These are phyloP conservation scores for Prunus mume DNA, from an alignment of 306 rosid species.

Conservation along the genomic window DNA sequence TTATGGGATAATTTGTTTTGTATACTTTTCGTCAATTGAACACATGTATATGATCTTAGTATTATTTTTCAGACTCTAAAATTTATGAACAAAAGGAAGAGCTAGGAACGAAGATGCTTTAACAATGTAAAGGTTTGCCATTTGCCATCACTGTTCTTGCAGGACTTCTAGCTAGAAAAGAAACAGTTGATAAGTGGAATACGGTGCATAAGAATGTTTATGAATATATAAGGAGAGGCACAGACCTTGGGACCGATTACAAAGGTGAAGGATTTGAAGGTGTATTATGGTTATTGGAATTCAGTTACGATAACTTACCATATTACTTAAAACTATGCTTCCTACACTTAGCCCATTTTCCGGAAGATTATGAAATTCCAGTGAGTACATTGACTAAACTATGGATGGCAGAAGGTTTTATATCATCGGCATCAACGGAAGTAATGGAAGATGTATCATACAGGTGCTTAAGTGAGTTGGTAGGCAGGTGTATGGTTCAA, in stretches of 20 bases:
- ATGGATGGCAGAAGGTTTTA: conserved; percentile 21
- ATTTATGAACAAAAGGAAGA: not conserved
- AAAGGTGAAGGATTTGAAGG: not conserved
- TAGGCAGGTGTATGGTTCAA: conserved; percentile 4
- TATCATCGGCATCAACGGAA: not conserved
- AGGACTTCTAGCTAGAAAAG: not conserved
- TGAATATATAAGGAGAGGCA: not conserved
- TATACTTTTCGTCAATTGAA: not conserved
- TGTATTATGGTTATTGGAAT: conserved; percentile 8
- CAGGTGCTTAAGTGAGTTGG: not conserved
- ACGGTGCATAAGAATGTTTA: not conserved
- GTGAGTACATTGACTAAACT: not conserved
- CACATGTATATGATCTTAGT: not conserved
- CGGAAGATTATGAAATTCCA: conserved; percentile 2
- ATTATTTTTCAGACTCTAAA: not conserved
- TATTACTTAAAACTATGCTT: conserved; percentile 6
- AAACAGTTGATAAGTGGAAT: not conserved
- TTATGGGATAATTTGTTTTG: not conserved
- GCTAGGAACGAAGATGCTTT: not conserved
- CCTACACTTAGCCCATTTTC: not conserved
- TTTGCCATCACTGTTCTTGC: conserved; percentile 6
- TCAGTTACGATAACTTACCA: conserved; percentile 11
- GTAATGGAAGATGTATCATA: conserved; percentile 5
- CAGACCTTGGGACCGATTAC: not conserved
- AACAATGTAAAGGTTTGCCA: conserved; percentile 6